These are phyloP conservation scores for Plasmodium adleri DNA, from an alignment of 169 alveolate species.

Conservation along the genomic window DNA sequence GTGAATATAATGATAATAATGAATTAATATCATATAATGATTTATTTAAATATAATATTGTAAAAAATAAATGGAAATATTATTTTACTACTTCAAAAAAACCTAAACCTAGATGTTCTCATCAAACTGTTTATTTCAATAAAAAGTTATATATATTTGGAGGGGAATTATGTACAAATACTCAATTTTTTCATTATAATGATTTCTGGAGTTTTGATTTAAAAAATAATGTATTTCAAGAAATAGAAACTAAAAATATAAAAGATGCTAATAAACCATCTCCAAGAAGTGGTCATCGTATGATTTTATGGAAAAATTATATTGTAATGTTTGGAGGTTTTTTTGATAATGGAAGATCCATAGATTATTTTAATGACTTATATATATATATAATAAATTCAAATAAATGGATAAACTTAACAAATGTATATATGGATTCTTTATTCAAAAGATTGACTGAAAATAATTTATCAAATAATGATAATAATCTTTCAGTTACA, in stretches of 20 bases:
- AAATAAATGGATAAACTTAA: conserved; percentile 77
- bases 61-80: conserved; percentile 88
- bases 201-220: conserved; percentile 90
- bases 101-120: conserved; percentile 94
- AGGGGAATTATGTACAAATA: conserved; percentile 91
- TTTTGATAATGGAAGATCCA: conserved; percentile 89
- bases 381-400: conserved; percentile 82
- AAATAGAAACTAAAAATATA: conserved; percentile 85
- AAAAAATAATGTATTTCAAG: conserved; percentile 86
- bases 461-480: conserved; percentile 21
- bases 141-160: conserved; percentile 91
- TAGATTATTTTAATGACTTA: conserved; percentile 90
- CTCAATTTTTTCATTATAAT: conserved; percentile 91
- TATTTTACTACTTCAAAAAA: conserved; percentile 79
- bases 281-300: conserved; percentile 94
- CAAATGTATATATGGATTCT: conserved; percentile 75
- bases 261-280: conserved; percentile 82
- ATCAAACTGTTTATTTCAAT: conserved; percentile 89
- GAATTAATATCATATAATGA: conserved; percentile 88
- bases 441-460: conserved; percentile 79
- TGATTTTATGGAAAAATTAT: conserved; percentile 92
- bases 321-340: conserved; percentile 93
- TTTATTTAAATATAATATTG: conserved; percentile 87
- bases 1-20: conserved; percentile 91
- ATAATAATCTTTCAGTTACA: background rate